These are phyloP conservation scores for Mucor circinelloides DNA, from an alignment of 371 early-diverging fungal species.

Conservation along the genomic window DNA sequence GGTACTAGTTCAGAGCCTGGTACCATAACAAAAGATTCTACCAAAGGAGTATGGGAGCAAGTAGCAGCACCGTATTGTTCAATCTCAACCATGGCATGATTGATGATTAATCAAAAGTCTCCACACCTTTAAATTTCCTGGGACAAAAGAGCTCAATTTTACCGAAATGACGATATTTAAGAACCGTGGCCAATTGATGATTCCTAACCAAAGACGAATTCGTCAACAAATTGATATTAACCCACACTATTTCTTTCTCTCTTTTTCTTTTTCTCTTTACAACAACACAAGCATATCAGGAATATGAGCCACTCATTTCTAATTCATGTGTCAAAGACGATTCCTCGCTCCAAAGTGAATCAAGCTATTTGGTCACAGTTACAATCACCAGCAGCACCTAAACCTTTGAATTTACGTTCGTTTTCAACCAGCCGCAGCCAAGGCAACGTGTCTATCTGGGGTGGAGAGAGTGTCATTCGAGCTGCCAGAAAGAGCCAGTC, in stretches of 20 bases:
- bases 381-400: slow-evolving; percentile 18
- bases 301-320: slow-evolving; percentile 41
- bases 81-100: neutral
- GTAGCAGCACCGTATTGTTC: too few relatives aligned
- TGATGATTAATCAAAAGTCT: neutral
- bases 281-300: neutral
- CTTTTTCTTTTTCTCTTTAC: neutral
- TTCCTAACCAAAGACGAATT: neutral
- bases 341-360: slow-evolving; percentile 47
- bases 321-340: slow-evolving; percentile 55
- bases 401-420: slow-evolving; percentile 28
- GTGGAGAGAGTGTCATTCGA: slow-evolving; percentile 31
- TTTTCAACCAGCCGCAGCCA: slow-evolving; percentile 31
- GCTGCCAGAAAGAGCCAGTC: slow-evolving; percentile 29
- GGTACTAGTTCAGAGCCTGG: too few relatives aligned
- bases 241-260: neutral
- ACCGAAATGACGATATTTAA: neutral
- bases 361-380: slow-evolving; percentile 43
- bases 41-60: too few relatives aligned
- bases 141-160: neutral
- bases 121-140: neutral
- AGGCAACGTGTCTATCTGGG: slow-evolving; percentile 42
- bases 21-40: too few relatives aligned
- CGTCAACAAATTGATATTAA: neutral
- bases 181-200: neutral